Base-by-base conservation (phyloP, 1,139 yeast species). In the Yamadazyma mexicana region DNA sequence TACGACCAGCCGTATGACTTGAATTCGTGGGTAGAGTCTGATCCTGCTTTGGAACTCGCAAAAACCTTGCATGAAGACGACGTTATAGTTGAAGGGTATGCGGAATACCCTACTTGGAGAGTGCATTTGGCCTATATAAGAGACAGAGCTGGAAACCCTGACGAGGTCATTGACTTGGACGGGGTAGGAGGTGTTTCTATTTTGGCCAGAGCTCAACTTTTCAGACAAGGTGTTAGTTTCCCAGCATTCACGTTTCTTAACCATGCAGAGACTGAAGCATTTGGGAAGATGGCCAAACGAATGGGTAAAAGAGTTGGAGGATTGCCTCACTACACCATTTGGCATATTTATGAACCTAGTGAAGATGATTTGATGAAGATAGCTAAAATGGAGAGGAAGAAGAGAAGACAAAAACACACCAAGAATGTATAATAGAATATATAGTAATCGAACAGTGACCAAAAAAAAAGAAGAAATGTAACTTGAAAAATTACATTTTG, bases 151-250 rank as follows among this genome's bases (percentile, higher is more conserved):
- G 92, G 91, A 11, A 66, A 83, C 55, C 81, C 78, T 5, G 63
- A 80, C 47, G 89, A 83, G 48, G 71, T 83, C 17, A 66, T 87
- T 29, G 87, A 83, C 45, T 63, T 88, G 41, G 96, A 88, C 59
- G 96, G 96, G 44, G 87, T 88, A 43, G 96, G 96, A 15, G 96
- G 96, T 31, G 96, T 88, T 30, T 84, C 91, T 0, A 87, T 88
- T 44, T 64, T 88, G 41, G 91, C 95, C 4, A 82, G 81, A 56
- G 95, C 95, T 1, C 78, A 77, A 47, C 79, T 85, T n/a, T 87
- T 87, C 59, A 73, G 94, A 49, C 78, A 77, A 44, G 96, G 96
- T 32, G 85, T 83, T 20, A 86, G 84, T 57, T 87, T 87, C 70
- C 95, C 96, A 8, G 95, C 95, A 2, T 87, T 86, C 56, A 83